phyloP scores from a whole-genome alignment of 139 green algal genomes.

The Micractinium conductrix region DNA sequence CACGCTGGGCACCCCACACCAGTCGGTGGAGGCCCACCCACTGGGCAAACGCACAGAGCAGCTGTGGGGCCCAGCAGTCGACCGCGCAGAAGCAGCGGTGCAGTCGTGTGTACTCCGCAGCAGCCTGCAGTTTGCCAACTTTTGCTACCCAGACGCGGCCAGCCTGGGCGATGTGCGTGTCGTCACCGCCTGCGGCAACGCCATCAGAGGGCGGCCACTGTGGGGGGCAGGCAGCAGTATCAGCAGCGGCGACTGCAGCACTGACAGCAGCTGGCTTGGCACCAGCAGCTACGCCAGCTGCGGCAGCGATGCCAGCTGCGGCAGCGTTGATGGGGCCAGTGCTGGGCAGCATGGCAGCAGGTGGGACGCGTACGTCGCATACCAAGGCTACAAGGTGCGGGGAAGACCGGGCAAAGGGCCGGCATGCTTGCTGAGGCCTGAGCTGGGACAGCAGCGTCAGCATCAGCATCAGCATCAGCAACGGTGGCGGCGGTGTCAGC shows the following conservation, averaged over 20 bases:
- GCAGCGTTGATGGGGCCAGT: neutral
- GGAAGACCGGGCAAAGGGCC: neutral
- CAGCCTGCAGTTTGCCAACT: constrained; percentile 54
- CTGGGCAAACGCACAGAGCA: constrained; percentile 20
- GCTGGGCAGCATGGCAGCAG: neutral
- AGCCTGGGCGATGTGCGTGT: constrained; percentile 30
- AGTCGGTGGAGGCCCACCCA: constrained; percentile 47
- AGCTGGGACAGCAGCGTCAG: neutral
- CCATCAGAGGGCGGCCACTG: constrained; percentile 20
- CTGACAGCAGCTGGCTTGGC: neutral
- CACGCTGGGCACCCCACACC: constrained; percentile 59
- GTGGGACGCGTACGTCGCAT: constrained; percentile 12
- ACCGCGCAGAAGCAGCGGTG: neutral
- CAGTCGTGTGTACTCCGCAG: neutral
- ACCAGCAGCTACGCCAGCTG: neutral
- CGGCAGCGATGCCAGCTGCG: no score
- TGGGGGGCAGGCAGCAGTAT: neutral
- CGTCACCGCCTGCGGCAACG: constrained; percentile 41
- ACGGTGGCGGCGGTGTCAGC: neutral
- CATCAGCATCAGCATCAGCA: neutral
- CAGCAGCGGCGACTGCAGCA: neutral
- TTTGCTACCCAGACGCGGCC: constrained; percentile 42
- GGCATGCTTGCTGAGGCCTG: neutral
- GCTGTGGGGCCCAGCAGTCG: neutral
- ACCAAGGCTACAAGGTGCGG: constrained; percentile 37